Percentiles rank a stretch among this genome's conserved stretches.
phyloP scores from a whole-genome alignment of 225 moss, liverwort and hornwort species.

The Pseudoscleropodium purum region DNA sequence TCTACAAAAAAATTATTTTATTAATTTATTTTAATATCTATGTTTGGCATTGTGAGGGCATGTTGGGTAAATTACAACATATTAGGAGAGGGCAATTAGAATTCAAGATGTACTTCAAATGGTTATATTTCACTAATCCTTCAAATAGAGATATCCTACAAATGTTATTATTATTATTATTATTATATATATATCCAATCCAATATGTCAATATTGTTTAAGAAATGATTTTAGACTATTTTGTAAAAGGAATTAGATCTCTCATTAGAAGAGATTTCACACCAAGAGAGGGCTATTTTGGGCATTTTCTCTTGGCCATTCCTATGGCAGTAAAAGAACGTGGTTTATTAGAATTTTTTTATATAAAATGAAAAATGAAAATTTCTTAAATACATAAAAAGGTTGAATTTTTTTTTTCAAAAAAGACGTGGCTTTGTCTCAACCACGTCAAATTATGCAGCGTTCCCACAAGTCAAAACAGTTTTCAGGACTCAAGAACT shows the following conservation, averaged over 20 bases:
- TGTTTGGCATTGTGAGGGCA: neutral
- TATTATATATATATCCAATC: neutral
- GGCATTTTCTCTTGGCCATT: too few relatives aligned
- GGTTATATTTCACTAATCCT: accelerated
- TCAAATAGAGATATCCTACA: neutral
- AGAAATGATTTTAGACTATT: neutral
- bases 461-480: too few relatives aligned
- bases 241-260: neutral
- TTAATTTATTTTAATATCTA: neutral
- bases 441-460: too few relatives aligned
- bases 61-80: accelerated
- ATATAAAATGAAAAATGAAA: too few relatives aligned
- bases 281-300: too few relatives aligned
- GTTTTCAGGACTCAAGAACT: too few relatives aligned
- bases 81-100: accelerated
- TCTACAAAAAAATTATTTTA: neutral
- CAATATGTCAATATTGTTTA: neutral
- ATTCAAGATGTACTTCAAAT: neutral
- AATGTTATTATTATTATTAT: neutral
- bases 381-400: too few relatives aligned
- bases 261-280: too few relatives aligned
- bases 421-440: too few relatives aligned
- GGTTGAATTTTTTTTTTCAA: too few relatives aligned
- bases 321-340: too few relatives aligned
- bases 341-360: too few relatives aligned